These are phyloP conservation scores for Pyronema domesticum DNA, from an alignment of 495 filamentous ascomycete species.

Conservation along the genomic window DNA sequence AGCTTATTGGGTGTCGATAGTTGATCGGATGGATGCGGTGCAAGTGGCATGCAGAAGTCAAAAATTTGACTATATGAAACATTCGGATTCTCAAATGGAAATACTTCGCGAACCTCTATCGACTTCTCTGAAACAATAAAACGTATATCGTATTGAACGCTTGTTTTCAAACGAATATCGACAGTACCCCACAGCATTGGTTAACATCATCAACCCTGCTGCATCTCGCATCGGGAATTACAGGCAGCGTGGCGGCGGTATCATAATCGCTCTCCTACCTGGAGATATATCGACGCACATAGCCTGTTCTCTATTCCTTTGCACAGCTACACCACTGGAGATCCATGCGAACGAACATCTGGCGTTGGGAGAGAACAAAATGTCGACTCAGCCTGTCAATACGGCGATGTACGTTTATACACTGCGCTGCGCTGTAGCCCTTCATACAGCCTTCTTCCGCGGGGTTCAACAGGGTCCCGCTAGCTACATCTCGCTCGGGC, in stretches of 20 bases:
- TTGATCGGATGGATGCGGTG: neutral
- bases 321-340: neutral
- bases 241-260: neutral
- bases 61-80: neutral
- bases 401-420: slow-evolving; percentile 1
- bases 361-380: neutral
- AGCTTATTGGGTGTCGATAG: neutral
- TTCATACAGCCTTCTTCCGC: neutral
- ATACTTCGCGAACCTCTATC: neutral
- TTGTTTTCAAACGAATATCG: neutral
- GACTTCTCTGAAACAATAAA: neutral
- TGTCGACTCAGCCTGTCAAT: neutral
- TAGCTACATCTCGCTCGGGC: neutral
- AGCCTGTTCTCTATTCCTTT: neutral
- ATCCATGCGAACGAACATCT: neutral
- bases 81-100: neutral
- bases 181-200: neutral
- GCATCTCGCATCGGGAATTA: neutral
- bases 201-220: no score
- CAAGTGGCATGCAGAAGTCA: neutral
- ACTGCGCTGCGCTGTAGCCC: neutral
- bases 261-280: neutral
- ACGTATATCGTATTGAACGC: neutral
- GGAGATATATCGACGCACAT: neutral
- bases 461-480: neutral